Evolutionary conservation across 2,329 filamentous ascomycete species (phyloP).

Genomic region (Colletotrichum theobromicola): DNA sequence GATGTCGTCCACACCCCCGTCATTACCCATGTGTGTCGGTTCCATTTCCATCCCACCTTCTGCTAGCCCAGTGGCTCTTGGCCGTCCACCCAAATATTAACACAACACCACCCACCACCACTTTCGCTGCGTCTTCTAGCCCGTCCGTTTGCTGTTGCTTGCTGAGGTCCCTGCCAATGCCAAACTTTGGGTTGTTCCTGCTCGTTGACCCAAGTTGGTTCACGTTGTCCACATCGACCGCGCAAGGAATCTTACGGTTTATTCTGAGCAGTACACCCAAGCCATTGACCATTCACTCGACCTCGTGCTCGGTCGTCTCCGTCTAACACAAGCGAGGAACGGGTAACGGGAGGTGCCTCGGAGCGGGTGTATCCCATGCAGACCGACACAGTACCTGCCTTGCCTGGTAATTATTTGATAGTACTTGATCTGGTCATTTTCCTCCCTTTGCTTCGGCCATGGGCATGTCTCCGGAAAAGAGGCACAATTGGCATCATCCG

Average conservation of each 20-base stretch:
- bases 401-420: background rate
- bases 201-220: background rate
- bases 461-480: background rate
- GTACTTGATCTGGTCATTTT: background rate
- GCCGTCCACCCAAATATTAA: conserved; percentile 19
- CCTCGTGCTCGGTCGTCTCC: background rate
- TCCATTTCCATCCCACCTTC: conserved; percentile 20
- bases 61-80: conserved; percentile 9
- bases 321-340: background rate
- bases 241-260: background rate
- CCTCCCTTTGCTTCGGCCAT: background rate
- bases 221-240: background rate
- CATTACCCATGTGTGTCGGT: conserved; percentile 15
- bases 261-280: background rate
- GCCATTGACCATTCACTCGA: background rate
- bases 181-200: background rate
- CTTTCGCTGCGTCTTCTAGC: background rate
- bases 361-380: background rate
- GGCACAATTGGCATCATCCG: background rate
- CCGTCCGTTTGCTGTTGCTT: background rate
- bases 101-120: background rate
- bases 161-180: background rate
- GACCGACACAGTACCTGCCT: background rate
- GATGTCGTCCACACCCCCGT: conserved; percentile 19
- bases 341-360: background rate